Evolutionary conservation across 345 rosid species (phyloP), one percentile per base, ranked within the genome.

Genomic region (Sisymbrium irio): DNA sequence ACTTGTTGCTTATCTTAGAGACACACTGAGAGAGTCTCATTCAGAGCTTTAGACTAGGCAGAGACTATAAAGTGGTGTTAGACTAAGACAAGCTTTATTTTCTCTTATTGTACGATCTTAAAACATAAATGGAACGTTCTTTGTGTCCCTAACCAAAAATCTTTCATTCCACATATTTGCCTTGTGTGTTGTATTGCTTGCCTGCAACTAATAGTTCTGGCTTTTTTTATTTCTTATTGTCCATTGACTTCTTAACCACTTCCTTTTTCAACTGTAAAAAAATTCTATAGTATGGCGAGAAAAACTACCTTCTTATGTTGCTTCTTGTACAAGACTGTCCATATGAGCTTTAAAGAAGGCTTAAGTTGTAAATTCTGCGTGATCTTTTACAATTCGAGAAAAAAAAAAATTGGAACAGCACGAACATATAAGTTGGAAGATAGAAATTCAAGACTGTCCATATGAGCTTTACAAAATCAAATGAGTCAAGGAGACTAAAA

Each of bases 61-160:
- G 33, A 17, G 57, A 25, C 57, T 36, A 47, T 20, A 46, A 58
- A 46, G 10, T 46, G 41, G 35, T 74, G 66, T 25, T 65, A 57
- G 32, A 45, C 25, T 45, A 74, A 73, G 71, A 64, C 71, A 55
- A 47, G 60, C 67, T 74, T 65, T 32, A 32, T 5, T 32, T 32
- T 13, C 15, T 6, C 41, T 32, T 39, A n/a, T 32, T 67, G 53
- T 59, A 67, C 14, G 12, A 46, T 75, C 73, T 67, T 50, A 28
- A 9, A 40, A 39, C 62, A 67, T 66, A 58, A 49, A 28, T 67
- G 20, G 39, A 49, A 53, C 46, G 56, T 54, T 50, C 56, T 27
- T 20, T 20, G 56, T 71, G 44, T 71, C 41, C 32, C 53, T 27
- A 39, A 14, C 28, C 11, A 14, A 51, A 10, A 1, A 49, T 49